Conservation (phyloP, 2,329 filamentous ascomycete genomes). For the Monosporascus sp. region DNA sequence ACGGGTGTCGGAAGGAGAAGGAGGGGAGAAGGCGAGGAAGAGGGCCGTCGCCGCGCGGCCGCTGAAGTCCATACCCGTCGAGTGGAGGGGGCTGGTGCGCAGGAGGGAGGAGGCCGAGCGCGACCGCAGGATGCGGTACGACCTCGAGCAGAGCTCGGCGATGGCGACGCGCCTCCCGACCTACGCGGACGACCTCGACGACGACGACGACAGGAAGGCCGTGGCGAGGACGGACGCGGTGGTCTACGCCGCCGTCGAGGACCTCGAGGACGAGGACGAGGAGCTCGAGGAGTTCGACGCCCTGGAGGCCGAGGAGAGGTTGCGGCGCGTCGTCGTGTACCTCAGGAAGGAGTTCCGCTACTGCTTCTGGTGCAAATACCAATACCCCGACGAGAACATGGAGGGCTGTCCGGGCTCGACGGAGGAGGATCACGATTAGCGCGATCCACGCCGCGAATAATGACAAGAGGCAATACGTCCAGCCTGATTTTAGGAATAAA, state of each 20-base stretch:
- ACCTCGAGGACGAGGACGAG: slow-evolving; percentile 71
- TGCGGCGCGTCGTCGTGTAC: slow-evolving; percentile 62
- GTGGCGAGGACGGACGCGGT: slow-evolving; percentile 51
- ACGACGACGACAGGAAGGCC: slow-evolving; percentile 66
- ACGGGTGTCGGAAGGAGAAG: slow-evolving; percentile 10
- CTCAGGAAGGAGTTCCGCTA: slow-evolving; percentile 70
- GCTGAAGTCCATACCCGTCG: slow-evolving; percentile 64
- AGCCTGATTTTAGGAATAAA: no score
- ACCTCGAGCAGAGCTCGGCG: slow-evolving; percentile 62
- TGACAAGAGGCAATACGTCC: background rate
- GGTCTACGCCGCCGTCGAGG: slow-evolving; percentile 56
- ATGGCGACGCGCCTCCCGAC: slow-evolving; percentile 49
- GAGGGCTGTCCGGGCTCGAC: slow-evolving; percentile 83
- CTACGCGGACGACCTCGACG: slow-evolving; percentile 64
- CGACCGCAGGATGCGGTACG: slow-evolving; percentile 58
- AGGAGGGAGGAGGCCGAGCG: slow-evolving; percentile 65
- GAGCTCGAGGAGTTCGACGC: slow-evolving; percentile 78
- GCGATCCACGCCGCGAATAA: background rate
- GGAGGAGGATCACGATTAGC: slow-evolving; percentile 72
- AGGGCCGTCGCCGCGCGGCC: slow-evolving; percentile 41
- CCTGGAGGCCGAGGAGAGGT: slow-evolving; percentile 59
- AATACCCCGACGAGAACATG: slow-evolving; percentile 68
- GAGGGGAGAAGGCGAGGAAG: slow-evolving; percentile 21
- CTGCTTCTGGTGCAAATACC: slow-evolving; percentile 94
- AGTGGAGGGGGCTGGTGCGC: slow-evolving; percentile 73